A percentile compares a stretch with the other conserved stretches of the same genome.
phyloP scores from a whole-genome alignment of 2,329 filamentous ascomycete species.

The Xylaria hypoxylon region DNA sequence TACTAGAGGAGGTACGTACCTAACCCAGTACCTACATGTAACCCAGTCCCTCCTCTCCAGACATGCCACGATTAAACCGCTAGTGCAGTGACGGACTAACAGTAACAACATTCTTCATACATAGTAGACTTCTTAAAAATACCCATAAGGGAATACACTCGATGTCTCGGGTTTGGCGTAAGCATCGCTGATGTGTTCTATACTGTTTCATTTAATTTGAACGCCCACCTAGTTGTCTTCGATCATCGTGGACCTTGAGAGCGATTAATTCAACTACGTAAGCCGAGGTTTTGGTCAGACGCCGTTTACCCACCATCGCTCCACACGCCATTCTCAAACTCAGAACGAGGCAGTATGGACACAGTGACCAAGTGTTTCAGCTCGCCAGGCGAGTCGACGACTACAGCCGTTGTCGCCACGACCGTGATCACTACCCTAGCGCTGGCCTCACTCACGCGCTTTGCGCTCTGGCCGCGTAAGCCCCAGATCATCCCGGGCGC shows the following conservation, averaged over 20 bases:
- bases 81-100: background rate
- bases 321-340: background rate
- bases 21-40: no score
- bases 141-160: no score
- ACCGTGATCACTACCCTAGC: constrained; percentile 58
- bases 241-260: background rate
- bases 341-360: constrained; percentile 46
- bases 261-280: background rate
- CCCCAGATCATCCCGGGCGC: constrained; percentile 58
- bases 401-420: constrained; percentile 53
- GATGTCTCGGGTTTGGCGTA: background rate
- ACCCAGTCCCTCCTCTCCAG: no score
- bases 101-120: background rate
- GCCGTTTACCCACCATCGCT: constrained; percentile 1
- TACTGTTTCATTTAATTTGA: background rate
- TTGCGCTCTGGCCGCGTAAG: constrained; percentile 56
- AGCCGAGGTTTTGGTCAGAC: constrained; percentile 8
- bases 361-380: constrained; percentile 43
- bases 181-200: background rate
- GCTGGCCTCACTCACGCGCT: constrained; percentile 52
- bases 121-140: no score
- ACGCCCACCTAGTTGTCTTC: background rate
- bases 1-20: no score
- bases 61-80: no score
- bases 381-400: constrained; percentile 43